These are phyloP conservation scores for Solanum virginianum DNA, from an alignment of 257 asterid species.

Conservation along the genomic window DNA sequence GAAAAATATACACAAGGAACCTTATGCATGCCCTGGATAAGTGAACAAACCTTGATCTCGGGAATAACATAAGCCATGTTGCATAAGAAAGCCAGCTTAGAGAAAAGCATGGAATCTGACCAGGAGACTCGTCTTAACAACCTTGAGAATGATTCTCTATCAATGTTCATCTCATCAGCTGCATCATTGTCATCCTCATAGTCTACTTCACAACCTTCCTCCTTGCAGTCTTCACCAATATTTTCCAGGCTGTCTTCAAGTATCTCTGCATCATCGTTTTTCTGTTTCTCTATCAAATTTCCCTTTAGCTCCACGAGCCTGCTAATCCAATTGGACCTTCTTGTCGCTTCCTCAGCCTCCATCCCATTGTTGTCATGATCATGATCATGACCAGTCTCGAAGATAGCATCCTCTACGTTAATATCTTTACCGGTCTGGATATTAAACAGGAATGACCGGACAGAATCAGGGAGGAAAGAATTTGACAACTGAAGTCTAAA, in stretches of 20 bases:
- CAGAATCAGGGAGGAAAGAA: conserved; percentile 31
- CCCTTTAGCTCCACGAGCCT: conserved; percentile 47
- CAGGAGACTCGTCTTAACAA: conserved; percentile 42
- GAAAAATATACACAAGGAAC: background rate
- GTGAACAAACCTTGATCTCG: conserved; percentile 52
- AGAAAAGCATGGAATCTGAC: conserved; percentile 61
- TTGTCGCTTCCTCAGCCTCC: conserved; percentile 14
- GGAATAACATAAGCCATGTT: conserved; percentile 82
- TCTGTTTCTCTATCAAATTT: conserved; percentile 39
- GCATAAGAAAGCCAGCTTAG: conserved; percentile 70
- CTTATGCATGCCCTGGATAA: background rate
- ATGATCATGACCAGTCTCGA: conserved; percentile 3
- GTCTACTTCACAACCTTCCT: conserved; percentile 39
- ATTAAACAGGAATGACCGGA: conserved; percentile 35
- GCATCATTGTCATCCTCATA: conserved; percentile 48
- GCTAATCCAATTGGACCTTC: conserved; percentile 56
- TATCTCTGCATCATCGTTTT: conserved; percentile 6
- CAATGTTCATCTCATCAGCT: conserved; percentile 16
- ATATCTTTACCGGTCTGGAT: conserved; percentile 18
- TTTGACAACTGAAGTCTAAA: conserved; percentile 38
- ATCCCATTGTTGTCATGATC: conserved; percentile 1
- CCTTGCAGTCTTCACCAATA: conserved; percentile 15
- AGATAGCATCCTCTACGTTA: background rate
- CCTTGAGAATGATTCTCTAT: conserved; percentile 32
- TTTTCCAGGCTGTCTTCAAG: conserved; percentile 11